Conservation (phyloP, 106 monocot species). For the Hemerocallis citrina region DNA sequence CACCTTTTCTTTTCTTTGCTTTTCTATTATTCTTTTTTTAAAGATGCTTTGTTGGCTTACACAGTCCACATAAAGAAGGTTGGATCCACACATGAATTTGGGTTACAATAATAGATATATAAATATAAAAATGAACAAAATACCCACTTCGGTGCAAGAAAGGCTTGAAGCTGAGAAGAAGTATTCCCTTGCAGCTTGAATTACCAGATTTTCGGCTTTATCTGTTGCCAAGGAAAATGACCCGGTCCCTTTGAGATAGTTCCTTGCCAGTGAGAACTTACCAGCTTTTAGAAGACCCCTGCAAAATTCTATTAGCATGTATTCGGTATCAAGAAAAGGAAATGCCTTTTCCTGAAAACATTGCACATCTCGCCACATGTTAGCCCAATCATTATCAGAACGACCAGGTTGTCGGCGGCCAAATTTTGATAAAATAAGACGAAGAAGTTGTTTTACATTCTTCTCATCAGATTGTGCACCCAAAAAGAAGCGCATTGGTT, state of each 20-base stretch:
- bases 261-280: slow-evolving; percentile 91
- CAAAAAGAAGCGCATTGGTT: slow-evolving; percentile 72
- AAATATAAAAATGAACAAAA: background rate
- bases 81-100: no score
- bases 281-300: slow-evolving; percentile 91
- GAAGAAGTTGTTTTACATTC: slow-evolving; percentile 81
- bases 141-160: slow-evolving; percentile 59
- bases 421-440: slow-evolving; percentile 90
- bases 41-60: no score
- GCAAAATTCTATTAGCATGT: slow-evolving; percentile 77
- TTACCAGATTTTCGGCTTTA: slow-evolving; percentile 81
- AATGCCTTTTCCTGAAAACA: slow-evolving; percentile 85
- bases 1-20: no score
- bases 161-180: slow-evolving; percentile 94
- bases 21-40: no score
- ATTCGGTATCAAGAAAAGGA: slow-evolving; percentile 82
- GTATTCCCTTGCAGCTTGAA: slow-evolving; percentile 91
- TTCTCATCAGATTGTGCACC: slow-evolving; percentile 63
- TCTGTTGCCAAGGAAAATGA: slow-evolving; percentile 41
- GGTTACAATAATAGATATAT: no score
- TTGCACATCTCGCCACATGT: slow-evolving; percentile 83
- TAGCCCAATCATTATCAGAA: slow-evolving; percentile 86
- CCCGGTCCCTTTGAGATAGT: slow-evolving; percentile 77
- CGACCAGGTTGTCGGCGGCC: slow-evolving; percentile 62
- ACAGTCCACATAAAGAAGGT: no score